phyloP scores from a whole-genome alignment of 2,329 filamentous ascomycete species.

The Hortaea sp. region DNA sequence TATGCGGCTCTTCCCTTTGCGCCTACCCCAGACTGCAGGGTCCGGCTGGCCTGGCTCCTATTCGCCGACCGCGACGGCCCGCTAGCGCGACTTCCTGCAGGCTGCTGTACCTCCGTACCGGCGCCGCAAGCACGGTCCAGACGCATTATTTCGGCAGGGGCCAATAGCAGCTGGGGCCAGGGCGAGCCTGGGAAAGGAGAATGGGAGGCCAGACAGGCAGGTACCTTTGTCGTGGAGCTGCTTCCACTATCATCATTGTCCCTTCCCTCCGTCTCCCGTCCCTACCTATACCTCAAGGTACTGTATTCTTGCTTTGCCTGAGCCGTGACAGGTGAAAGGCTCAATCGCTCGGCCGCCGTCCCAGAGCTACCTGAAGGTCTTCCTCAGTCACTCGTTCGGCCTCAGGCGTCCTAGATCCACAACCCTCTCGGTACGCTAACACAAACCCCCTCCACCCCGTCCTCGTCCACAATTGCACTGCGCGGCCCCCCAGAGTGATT shows the following conservation, averaged over 20 bases:
- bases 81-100: background rate
- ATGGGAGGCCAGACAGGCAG: background rate
- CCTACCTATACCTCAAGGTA: too few relatives aligned
- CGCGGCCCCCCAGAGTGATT: background rate
- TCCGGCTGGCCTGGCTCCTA: background rate
- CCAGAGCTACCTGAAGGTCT: too few relatives aligned
- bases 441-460: background rate
- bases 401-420: background rate
- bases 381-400: background rate
- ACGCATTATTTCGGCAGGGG: background rate
- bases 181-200: background rate
- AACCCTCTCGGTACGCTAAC: background rate
- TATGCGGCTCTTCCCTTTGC: background rate
- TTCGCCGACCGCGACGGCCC: background rate
- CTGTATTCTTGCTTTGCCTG: too few relatives aligned
- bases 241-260: too few relatives aligned
- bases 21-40: background rate
- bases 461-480: background rate
- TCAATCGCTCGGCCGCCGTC: too few relatives aligned
- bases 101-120: too few relatives aligned
- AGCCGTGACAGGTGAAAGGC: too few relatives aligned
- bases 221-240: too few relatives aligned
- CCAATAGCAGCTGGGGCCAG: background rate
- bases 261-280: too few relatives aligned
- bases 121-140: background rate